Percentiles rank a stretch among this genome's conserved stretches.
Conservation (phyloP, 495 filamentous ascomycete species). For the Echria macrotheca region DNA sequence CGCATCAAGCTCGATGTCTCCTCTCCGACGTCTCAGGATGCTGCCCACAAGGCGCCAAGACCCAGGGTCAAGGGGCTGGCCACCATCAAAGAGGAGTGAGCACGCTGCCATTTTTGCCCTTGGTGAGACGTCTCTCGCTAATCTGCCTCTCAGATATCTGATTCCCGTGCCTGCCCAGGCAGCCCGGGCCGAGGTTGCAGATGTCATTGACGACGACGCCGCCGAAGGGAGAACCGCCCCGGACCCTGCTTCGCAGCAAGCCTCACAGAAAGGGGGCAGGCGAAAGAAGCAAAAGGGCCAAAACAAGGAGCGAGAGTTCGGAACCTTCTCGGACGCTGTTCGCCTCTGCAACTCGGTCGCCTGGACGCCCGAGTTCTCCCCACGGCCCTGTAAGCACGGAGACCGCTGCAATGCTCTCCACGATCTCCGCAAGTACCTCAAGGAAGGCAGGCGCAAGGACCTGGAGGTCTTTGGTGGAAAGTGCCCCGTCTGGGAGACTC, state of each 20-base stretch:
- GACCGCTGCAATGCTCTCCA: slow-evolving; percentile 75
- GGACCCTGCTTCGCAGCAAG: slow-evolving; percentile 35
- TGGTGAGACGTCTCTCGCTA: slow-evolving; percentile 8
- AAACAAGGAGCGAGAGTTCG: slow-evolving; percentile 83
- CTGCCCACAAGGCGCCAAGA: slow-evolving; percentile 19
- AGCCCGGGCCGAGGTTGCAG: slow-evolving; percentile 13
- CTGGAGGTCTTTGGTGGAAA: slow-evolving; percentile 65
- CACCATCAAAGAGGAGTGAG: slow-evolving; percentile 79
- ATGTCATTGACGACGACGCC: slow-evolving; percentile 58
- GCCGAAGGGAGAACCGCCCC: slow-evolving; percentile 54
- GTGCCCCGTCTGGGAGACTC: slow-evolving; percentile 73
- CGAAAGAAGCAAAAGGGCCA: slow-evolving; percentile 67
- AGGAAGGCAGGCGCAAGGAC: slow-evolving; percentile 73
- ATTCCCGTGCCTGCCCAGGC: slow-evolving; percentile 33
- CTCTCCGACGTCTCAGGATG: slow-evolving; percentile 3
- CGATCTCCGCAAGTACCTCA: slow-evolving; percentile 76
- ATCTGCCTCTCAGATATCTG: slow-evolving; percentile 50
- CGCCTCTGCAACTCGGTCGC: slow-evolving; percentile 69
- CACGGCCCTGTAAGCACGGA: slow-evolving; percentile 63
- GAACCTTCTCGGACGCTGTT: slow-evolving; percentile 68
- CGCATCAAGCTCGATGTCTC: slow-evolving; percentile 47
- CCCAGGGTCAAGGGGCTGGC: slow-evolving; percentile 58
- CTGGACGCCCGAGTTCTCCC: slow-evolving; percentile 68
- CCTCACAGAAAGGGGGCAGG: slow-evolving; percentile 26
- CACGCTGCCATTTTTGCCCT: background rate